phyloP scores from a whole-genome alignment of 352 stramenopile species.

The Paralagenidium karlingii region DNA sequence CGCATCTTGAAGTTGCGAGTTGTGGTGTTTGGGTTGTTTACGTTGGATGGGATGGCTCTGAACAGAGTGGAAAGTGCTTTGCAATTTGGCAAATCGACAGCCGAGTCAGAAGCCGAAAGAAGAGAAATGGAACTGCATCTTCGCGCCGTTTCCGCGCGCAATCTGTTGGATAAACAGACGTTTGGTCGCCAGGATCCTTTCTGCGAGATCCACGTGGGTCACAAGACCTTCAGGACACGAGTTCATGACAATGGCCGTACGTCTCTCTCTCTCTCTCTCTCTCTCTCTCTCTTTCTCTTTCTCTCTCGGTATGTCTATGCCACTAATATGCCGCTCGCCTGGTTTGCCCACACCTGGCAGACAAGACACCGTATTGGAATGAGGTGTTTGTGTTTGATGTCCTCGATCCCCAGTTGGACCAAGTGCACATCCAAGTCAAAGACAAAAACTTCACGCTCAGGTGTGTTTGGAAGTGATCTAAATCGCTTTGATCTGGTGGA shows the following conservation, averaged over 20 bases:
- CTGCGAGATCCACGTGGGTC: conserved; percentile 54
- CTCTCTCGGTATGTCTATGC: neutral
- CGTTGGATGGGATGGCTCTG: no score
- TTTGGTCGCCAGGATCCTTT: conserved; percentile 78
- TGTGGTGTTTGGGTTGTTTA: no score
- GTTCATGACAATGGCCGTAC: conserved; percentile 76
- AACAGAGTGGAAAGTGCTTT: no score
- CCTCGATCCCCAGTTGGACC: conserved; percentile 56
- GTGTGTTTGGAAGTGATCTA: conserved; percentile 5
- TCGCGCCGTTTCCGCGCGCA: conserved; percentile 58
- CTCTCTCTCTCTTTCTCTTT: no score
- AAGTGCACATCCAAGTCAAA: conserved; percentile 65
- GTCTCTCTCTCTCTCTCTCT: neutral
- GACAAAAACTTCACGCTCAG: conserved; percentile 75
- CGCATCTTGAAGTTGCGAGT: no score
- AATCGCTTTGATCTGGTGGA: neutral
- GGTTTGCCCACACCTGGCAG: conserved; percentile 7
- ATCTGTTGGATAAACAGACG: conserved; percentile 74
- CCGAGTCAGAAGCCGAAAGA: no score
- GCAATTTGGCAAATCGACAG: no score
- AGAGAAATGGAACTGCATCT: conserved; percentile 79
- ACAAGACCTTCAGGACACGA: conserved; percentile 54
- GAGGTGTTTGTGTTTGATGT: conserved; percentile 71
- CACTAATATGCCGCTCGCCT: neutral
- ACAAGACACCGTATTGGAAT: conserved; percentile 68